These are phyloP conservation scores for Penicillium tannophilum DNA, from an alignment of 495 filamentous ascomycete genomes.

Conservation along the genomic window DNA sequence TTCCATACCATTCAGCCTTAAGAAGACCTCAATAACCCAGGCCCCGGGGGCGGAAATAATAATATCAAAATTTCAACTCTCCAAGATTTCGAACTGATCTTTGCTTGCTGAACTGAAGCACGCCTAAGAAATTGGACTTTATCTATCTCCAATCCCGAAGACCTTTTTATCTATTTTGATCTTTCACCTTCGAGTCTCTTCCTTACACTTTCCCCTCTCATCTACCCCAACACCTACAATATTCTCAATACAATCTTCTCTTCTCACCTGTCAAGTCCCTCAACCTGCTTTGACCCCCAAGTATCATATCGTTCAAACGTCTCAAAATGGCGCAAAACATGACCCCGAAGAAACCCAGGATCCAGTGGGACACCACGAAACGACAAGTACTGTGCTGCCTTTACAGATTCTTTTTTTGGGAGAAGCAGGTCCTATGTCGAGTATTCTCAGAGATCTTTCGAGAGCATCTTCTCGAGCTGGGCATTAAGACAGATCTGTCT, in stretches of 20 bases:
- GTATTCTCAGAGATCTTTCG: slow-evolving; percentile 32
- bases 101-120: not conserved
- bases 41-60: too few relatives aligned
- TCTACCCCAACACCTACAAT: too few relatives aligned
- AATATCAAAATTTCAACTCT: too few relatives aligned
- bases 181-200: not conserved
- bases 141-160: not conserved
- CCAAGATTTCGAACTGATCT: too few relatives aligned
- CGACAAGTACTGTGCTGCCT: slow-evolving; percentile 32
- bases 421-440: slow-evolving; percentile 4
- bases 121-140: not conserved
- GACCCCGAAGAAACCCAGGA: not conserved
- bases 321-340: not conserved
- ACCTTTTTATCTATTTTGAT: not conserved
- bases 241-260: not conserved
- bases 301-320: not conserved
- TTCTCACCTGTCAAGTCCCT: not conserved
- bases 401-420: slow-evolving; percentile 27
- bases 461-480: slow-evolving; percentile 19
- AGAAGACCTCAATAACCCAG: too few relatives aligned
- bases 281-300: not conserved
- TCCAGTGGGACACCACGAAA: slow-evolving; percentile 11
- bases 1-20: too few relatives aligned
- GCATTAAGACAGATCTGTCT: slow-evolving; percentile 17
- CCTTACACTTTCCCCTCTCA: not conserved